Evolutionary conservation across 1,284 basidiomycete genomes (phyloP), one percentile per base, ranked within the genome.

Genomic region (Apiotrichum siamense): DNA sequence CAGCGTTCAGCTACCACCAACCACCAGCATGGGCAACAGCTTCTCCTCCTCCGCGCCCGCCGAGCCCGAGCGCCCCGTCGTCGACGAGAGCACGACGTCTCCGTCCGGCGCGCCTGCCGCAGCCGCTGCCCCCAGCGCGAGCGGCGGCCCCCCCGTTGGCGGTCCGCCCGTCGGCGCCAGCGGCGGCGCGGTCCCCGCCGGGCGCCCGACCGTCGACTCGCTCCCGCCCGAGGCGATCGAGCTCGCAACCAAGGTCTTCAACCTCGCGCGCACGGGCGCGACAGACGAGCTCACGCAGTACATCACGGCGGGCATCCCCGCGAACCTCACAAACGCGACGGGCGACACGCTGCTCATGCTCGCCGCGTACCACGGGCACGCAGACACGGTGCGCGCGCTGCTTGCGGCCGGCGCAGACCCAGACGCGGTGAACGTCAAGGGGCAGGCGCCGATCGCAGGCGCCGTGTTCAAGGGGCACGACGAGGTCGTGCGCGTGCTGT

Each of bases 341-440:
- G 86, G 86, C 18, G 87, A 88, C 65, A 85, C 84, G 3, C 76
- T 89, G 7, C 77, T 91, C 52, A 91, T 91, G 87, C 80, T 90
- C 36, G 83, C 86, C 3, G 79, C 86, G 3, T 91, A 91, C 67
- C 81, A 84, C 37, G 87, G 87, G 1, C 86, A 88, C 58, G 65
- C 75, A 1, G 74, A 77, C 1, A 79, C 86, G 18, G 77, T 82
- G 0, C 71, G 72, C 36, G 75, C 75, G 9, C 77, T 88, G 23
- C 66, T 87, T 35, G 58, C 67, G 7, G 76, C 78, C 25, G 80
- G 81, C 1, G 85, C 81, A 33, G 85, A 88, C 66, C 79, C 82
- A 0, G 83, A 90, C 64, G 78, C 81, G 20, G 65, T 83, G 32
- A 92, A 92, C 67, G 86, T 86, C 56, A 77, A 80, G 4, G 83